Evolutionary conservation across 148 eudicot species (phyloP), one percentile per base, ranked within the genome.

Genomic region (Heliamphora exappendiculata): DNA sequence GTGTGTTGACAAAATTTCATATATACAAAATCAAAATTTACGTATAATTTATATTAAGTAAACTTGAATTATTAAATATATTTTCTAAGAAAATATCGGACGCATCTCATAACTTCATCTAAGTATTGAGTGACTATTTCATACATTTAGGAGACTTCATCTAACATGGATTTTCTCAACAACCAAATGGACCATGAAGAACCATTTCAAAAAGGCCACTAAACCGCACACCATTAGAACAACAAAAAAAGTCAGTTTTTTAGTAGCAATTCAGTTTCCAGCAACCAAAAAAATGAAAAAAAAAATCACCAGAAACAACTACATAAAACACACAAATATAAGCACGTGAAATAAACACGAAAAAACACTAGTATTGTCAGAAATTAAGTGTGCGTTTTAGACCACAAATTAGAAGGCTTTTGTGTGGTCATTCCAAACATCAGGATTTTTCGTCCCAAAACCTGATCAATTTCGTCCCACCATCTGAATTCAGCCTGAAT

Each of bases 381-480:
- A 60, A 29, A 31, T 19, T 31, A 12, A 10, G n/a, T n/a, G n/a
- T n/a, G n/a, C n/a, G n/a, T n/a, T n/a, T n/a, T n/a, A n/a, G n/a
- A n/a, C n/a, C n/a, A n/a, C n/a, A n/a, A n/a, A n/a, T n/a, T n/a
- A n/a, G n/a, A n/a, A n/a, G n/a, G n/a, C n/a, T n/a, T n/a, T n/a
- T n/a, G n/a, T n/a, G n/a, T n/a, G n/a, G n/a, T n/a, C n/a, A n/a
- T n/a, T n/a, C n/a, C n/a, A n/a, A n/a, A n/a, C n/a, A n/a, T n/a
- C n/a, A n/a, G n/a, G n/a, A n/a, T n/a, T n/a, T n/a, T 11, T 16
- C 6, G 47, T 67, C 16, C n/a, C 39, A 13, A 54, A 9, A 93
- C 98, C 98, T 91, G 85, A 82, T 86, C 96, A 78, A 93, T 81
- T 64, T 84, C 80, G 67, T 93, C 98, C 98, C 98, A 93, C 98